Conservation (phyloP, 768 basidiomycete genomes). For the Trametes cingulata region DNA sequence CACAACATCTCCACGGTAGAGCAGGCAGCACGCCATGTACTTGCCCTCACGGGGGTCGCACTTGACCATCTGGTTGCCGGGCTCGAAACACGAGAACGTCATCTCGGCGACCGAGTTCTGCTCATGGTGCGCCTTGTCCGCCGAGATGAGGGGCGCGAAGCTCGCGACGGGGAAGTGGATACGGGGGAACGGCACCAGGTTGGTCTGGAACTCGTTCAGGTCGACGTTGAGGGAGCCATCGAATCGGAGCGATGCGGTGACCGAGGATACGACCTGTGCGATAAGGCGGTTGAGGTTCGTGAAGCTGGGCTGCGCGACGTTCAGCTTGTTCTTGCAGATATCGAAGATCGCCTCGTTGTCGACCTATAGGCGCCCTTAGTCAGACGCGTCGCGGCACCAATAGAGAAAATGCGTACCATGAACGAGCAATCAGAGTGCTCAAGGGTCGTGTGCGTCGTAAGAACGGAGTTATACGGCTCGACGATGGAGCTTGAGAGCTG, state of each 20-base stretch:
- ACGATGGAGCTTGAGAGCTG: slow-evolving; percentile 93
- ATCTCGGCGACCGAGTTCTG: slow-evolving; percentile 97
- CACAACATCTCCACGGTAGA: slow-evolving; percentile 96
- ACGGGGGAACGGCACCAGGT: slow-evolving; percentile 96
- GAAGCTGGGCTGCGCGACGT: slow-evolving; percentile 84
- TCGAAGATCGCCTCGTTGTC: slow-evolving; percentile 99
- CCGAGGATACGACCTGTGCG: slow-evolving; percentile 97
- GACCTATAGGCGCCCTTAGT: slow-evolving; percentile 50
- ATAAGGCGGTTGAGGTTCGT: slow-evolving; percentile 94
- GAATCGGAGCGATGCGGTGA: slow-evolving; percentile 96
- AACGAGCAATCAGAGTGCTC: slow-evolving; percentile 99
- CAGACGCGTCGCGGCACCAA: neutral
- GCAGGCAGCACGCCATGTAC: slow-evolving; percentile 94
- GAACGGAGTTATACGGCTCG: slow-evolving; percentile 95
- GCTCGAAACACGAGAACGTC: slow-evolving; percentile 98
- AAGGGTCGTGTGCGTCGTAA: slow-evolving; percentile 97
- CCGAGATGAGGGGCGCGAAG: slow-evolving; percentile 93
- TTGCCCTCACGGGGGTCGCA: slow-evolving; percentile 98
- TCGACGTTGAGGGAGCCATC: slow-evolving; percentile 98
- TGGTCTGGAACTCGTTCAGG: slow-evolving; percentile 98
- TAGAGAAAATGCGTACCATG: slow-evolving; percentile 59
- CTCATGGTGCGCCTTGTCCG: slow-evolving; percentile 93
- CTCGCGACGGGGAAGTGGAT: slow-evolving; percentile 99
- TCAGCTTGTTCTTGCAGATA: slow-evolving; percentile 96
- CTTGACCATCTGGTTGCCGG: slow-evolving; percentile 95